These are phyloP conservation scores for Clarireedia monteithiana DNA, from an alignment of 2,329 filamentous ascomycete species.

Conservation along the genomic window DNA sequence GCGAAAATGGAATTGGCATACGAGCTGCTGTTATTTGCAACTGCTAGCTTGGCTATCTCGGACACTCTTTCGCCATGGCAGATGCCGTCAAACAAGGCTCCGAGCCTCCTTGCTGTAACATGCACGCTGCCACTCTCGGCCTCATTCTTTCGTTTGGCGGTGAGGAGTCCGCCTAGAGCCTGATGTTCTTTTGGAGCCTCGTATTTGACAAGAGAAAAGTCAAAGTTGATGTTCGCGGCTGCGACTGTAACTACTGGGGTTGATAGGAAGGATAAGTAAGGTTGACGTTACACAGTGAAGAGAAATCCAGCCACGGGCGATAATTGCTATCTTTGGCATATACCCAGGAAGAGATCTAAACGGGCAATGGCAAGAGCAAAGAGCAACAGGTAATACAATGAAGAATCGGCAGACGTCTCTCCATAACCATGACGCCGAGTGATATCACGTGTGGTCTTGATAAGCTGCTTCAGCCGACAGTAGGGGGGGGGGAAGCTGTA, in stretches of 20 bases:
- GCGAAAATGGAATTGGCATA: conserved; percentile 14
- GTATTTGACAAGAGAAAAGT: conserved; percentile 35
- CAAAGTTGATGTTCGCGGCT: conserved; percentile 30
- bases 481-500: too few relatives aligned
- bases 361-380: too few relatives aligned
- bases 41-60: conserved; percentile 12
- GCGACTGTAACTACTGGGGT: neutral
- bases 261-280: too few relatives aligned
- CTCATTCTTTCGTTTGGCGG: conserved; percentile 24
- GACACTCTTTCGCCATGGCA: conserved; percentile 21
- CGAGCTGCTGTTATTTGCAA: conserved; percentile 2
- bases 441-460: too few relatives aligned
- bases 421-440: too few relatives aligned
- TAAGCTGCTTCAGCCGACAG: too few relatives aligned
- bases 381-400: too few relatives aligned
- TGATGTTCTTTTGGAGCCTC: conserved; percentile 33
- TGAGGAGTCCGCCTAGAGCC: conserved; percentile 27
- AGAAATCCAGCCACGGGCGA: too few relatives aligned
- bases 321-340: too few relatives aligned
- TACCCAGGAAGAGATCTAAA: too few relatives aligned
- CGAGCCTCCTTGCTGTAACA: conserved; percentile 33
- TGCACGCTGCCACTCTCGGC: conserved; percentile 35
- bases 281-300: too few relatives aligned
- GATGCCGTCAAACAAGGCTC: conserved; percentile 32
- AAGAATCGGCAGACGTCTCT: too few relatives aligned